phyloP scores from a whole-genome alignment of 148 eudicot genomes.

The Camellia lanceoleosa region DNA sequence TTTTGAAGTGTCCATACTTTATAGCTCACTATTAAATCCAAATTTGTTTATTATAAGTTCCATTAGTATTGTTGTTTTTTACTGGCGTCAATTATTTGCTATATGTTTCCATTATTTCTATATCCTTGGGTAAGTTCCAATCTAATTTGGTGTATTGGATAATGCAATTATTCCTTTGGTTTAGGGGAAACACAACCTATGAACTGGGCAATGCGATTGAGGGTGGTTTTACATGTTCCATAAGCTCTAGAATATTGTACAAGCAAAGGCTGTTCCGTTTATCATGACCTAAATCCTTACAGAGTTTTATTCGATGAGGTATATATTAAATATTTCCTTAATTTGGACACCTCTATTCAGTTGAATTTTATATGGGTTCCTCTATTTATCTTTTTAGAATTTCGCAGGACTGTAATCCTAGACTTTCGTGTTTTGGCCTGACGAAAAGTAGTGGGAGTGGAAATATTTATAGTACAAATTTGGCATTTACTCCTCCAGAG shows the following conservation, averaged over 20 bases:
- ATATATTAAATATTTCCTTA: constrained; percentile 9
- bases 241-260: constrained; percentile 66
- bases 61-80: neutral
- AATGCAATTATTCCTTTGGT: neutral
- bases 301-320: constrained; percentile 70
- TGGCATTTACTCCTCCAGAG: constrained; percentile 81
- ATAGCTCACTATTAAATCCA: too few relatives aligned
- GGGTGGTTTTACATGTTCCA: constrained; percentile 64
- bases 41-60: neutral
- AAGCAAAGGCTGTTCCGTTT: constrained; percentile 64
- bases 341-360: neutral
- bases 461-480: constrained; percentile 68
- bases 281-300: constrained; percentile 72
- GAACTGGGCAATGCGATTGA: constrained; percentile 77
- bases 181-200: constrained; percentile 76
- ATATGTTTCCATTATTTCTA: too few relatives aligned
- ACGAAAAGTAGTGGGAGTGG: constrained; percentile 77
- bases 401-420: constrained; percentile 65
- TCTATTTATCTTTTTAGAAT: constrained; percentile 7
- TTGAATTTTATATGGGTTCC: constrained; percentile 3
- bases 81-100: neutral
- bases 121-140: neutral
- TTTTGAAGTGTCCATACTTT: too few relatives aligned
- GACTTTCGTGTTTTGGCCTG: constrained; percentile 75
- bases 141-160: neutral